Evolutionary conservation across 208 protist genomes (phyloP).

Genomic region (Leishmania martiniquensis): DNA sequence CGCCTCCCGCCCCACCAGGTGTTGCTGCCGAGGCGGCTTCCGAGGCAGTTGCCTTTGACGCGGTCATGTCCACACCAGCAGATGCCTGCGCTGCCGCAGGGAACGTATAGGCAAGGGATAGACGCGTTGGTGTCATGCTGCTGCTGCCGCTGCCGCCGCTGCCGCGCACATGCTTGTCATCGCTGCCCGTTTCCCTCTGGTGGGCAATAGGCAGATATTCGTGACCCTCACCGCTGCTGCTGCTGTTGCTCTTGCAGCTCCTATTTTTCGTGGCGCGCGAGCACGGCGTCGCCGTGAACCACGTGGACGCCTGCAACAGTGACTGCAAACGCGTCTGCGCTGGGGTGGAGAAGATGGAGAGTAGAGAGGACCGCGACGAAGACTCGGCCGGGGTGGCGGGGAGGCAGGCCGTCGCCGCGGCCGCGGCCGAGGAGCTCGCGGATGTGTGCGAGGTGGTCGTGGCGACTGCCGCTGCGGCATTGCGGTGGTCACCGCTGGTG

Average conservation of each 20-base stretch:
- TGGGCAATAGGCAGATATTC: not conserved
- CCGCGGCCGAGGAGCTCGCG: no score
- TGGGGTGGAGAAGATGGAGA: conserved; percentile 26
- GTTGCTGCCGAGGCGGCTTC: not conserved
- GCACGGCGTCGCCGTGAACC: conserved; percentile 13
- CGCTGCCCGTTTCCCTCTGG: not conserved
- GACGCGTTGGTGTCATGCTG: conserved; percentile 12
- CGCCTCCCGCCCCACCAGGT: not conserved
- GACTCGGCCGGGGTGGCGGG: not conserved
- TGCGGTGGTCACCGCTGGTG: not conserved
- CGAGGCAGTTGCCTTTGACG: not conserved
- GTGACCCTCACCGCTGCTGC: not conserved
- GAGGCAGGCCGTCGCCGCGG: not conserved
- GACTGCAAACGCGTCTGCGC: conserved; percentile 28
- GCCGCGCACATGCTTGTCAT: not conserved
- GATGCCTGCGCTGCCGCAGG: conserved; percentile 1
- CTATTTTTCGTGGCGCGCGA: not conserved
- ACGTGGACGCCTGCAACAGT: conserved; percentile 25
- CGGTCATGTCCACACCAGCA: not conserved
- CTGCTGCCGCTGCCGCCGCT: conserved; percentile 6
- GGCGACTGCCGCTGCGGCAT: not conserved
- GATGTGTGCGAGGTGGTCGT: no score
- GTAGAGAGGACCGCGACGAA: conserved; percentile 2
- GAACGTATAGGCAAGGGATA: not conserved
- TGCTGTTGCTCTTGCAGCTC: not conserved